Percentiles rank a stretch among this genome's conserved stretches.
phyloP scores from a whole-genome alignment of 768 basidiomycete genomes.

The Paxillus involutus region DNA sequence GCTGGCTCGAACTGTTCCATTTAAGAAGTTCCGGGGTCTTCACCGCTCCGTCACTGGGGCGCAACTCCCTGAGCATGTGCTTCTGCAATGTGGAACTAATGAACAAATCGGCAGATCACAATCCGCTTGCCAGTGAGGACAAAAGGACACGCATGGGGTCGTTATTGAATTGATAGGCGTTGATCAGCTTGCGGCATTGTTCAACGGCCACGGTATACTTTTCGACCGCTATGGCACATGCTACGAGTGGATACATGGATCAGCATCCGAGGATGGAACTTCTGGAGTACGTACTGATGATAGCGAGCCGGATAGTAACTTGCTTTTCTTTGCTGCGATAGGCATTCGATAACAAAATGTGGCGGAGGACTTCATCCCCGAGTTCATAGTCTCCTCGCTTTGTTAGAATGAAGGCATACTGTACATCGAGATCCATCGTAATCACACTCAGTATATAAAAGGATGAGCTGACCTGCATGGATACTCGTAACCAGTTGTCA shows the following conservation, averaged over 20 bases:
- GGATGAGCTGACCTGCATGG: slow-evolving; percentile 69
- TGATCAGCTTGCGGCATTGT: slow-evolving; percentile 75
- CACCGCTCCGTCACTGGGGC: slow-evolving; percentile 63
- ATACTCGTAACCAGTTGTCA: slow-evolving; percentile 81
- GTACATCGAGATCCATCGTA: neutral
- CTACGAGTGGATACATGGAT: slow-evolving; percentile 37
- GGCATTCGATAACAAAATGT: slow-evolving; percentile 72
- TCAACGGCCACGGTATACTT: slow-evolving; percentile 63
- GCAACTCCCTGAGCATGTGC: slow-evolving; percentile 78
- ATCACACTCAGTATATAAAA: slow-evolving; percentile 2
- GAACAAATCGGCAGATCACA: slow-evolving; percentile 72
- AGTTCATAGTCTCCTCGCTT: slow-evolving; percentile 59
- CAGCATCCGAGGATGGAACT: neutral
- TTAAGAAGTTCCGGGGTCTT: slow-evolving; percentile 58
- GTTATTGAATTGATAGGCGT: slow-evolving; percentile 80
- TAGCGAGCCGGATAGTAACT: slow-evolving; percentile 70
- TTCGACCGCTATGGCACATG: slow-evolving; percentile 65
- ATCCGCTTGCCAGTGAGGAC: slow-evolving; percentile 70
- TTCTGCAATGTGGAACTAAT: slow-evolving; percentile 81
- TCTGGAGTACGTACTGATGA: slow-evolving; percentile 55
- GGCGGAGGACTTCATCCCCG: slow-evolving; percentile 75
- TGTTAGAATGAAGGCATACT: slow-evolving; percentile 79
- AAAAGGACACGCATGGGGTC: slow-evolving; percentile 79
- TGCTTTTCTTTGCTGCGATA: slow-evolving; percentile 63
- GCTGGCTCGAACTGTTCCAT: slow-evolving; percentile 61